Conservation (phyloP, 176 grass and related monocot species). For the Dendrocalamus sinicus region DNA sequence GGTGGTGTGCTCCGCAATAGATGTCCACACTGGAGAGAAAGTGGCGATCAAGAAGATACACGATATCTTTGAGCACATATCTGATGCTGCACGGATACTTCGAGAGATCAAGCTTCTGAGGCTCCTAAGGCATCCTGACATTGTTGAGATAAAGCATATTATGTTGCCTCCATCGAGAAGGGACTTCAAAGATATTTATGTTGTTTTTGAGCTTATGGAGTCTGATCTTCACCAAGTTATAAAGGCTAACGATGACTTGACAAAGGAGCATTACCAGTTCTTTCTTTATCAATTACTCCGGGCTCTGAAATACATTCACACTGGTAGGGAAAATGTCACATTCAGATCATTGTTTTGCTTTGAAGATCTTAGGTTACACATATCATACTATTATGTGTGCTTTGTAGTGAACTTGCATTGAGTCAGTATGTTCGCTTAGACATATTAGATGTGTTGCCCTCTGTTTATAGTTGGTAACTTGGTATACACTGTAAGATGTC, state of each 20-base stretch:
- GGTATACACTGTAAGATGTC: not conserved
- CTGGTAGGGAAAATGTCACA: slow-evolving; percentile 52
- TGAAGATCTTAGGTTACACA: slow-evolving; percentile 2
- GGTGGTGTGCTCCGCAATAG: slow-evolving; percentile 92
- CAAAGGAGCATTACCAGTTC: slow-evolving; percentile 98
- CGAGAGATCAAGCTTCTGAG: slow-evolving; percentile 97
- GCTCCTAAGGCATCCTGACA: slow-evolving; percentile 95
- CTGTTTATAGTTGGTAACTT: slow-evolving; percentile 17
- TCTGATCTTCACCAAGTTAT: slow-evolving; percentile 99
- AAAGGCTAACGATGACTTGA: slow-evolving; percentile 98
- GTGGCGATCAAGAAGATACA: slow-evolving; percentile 99
- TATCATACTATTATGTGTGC: slow-evolving; percentile 9
- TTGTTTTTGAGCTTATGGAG: slow-evolving; percentile 99
- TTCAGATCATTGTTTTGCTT: slow-evolving; percentile 2
- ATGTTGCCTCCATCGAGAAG: slow-evolving; percentile 96
- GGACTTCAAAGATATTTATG: slow-evolving; percentile 99
- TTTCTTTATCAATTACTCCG: slow-evolving; percentile 98
- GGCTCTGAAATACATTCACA: slow-evolving; percentile 98
- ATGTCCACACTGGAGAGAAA: slow-evolving; percentile 89
- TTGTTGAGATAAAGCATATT: slow-evolving; percentile 99
- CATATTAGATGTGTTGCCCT: not conserved
- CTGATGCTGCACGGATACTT: slow-evolving; percentile 93
- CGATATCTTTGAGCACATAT: slow-evolving; percentile 98
- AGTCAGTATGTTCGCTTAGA: slow-evolving; percentile 14
- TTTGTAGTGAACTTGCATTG: slow-evolving; percentile 28